These are phyloP conservation scores for Dipteronia sinensis DNA, from an alignment of 345 rosid species.

Conservation along the genomic window DNA sequence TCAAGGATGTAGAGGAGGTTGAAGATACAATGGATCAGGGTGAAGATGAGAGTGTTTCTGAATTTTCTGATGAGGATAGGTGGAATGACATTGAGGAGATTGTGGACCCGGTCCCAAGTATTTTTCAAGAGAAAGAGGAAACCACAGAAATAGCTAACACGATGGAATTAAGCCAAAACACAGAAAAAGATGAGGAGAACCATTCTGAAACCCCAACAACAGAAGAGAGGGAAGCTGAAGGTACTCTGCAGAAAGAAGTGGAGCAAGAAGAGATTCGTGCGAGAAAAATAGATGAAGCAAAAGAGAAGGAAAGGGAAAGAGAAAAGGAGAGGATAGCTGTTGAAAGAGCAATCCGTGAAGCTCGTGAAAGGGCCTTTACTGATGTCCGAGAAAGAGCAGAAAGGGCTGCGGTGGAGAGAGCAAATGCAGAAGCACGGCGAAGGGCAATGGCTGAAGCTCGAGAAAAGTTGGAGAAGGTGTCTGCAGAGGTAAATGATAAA, in stretches of 20 bases:
- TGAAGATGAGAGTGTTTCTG: slow-evolving; percentile 26
- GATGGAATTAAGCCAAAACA: slow-evolving; percentile 28
- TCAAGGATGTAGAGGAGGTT: slow-evolving; percentile 35
- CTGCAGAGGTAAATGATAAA: slow-evolving; percentile 49
- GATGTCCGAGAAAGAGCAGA: slow-evolving; percentile 74
- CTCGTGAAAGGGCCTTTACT: slow-evolving; percentile 90
- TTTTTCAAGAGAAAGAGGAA: slow-evolving; percentile 37
- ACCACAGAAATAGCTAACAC: slow-evolving; percentile 25
- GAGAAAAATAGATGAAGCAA: slow-evolving; percentile 53
- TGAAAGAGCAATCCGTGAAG: slow-evolving; percentile 93
- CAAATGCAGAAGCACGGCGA: slow-evolving; percentile 59
- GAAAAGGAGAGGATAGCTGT: slow-evolving; percentile 81
- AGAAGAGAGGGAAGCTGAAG: slow-evolving; percentile 46
- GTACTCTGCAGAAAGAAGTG: slow-evolving; percentile 41
- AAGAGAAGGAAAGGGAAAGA: slow-evolving; percentile 53
- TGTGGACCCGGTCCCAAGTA: slow-evolving; percentile 34
- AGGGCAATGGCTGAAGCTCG: slow-evolving; percentile 55
- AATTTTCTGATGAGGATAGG: slow-evolving; percentile 36
- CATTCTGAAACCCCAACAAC: slow-evolving; percentile 35
- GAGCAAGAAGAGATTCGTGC: slow-evolving; percentile 36
- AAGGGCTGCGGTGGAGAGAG: slow-evolving; percentile 72
- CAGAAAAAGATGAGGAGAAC: slow-evolving; percentile 40
- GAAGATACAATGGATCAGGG: slow-evolving; percentile 29
- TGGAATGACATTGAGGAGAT: slow-evolving; percentile 27
- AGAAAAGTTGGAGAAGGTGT: slow-evolving; percentile 55